Conservation (phyloP, 768 basidiomycete species). For the Calocybe gangraenosa region DNA sequence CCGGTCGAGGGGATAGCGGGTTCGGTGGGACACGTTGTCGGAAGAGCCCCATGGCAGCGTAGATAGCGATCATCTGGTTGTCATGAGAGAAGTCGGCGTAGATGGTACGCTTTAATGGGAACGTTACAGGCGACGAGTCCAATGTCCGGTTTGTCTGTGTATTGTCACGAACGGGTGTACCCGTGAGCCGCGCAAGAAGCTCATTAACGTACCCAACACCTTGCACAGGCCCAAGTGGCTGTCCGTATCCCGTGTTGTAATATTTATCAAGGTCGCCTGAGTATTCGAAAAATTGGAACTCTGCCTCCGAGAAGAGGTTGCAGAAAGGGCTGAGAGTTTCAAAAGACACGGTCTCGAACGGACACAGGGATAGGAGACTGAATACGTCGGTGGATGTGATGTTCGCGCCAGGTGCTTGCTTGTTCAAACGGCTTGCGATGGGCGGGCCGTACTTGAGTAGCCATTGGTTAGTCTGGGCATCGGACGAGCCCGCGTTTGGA, state of each 20-base stretch:
- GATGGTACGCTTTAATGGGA: slow-evolving; percentile 62
- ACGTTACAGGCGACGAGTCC: slow-evolving; percentile 56
- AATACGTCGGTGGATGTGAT: slow-evolving; percentile 51
- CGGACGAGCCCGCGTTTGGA: slow-evolving; percentile 45
- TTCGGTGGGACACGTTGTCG: slow-evolving; percentile 30
- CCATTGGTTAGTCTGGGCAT: slow-evolving; percentile 49
- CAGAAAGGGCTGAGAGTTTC: slow-evolving; percentile 63
- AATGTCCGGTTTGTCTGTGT: slow-evolving; percentile 79
- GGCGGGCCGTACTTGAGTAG: slow-evolving; percentile 47
- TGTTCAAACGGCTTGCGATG: slow-evolving; percentile 57
- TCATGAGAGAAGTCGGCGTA: slow-evolving; percentile 87
- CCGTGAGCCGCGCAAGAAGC: slow-evolving; percentile 76
- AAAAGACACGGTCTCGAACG: slow-evolving; percentile 70
- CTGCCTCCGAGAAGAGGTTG: slow-evolving; percentile 56
- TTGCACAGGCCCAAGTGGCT: slow-evolving; percentile 66
- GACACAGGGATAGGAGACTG: slow-evolving; percentile 68
- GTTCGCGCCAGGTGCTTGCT: slow-evolving; percentile 56
- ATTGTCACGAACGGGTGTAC: slow-evolving; percentile 54
- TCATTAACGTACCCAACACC: slow-evolving; percentile 89
- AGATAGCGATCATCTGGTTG: slow-evolving; percentile 80
- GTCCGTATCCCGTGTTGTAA: slow-evolving; percentile 76
- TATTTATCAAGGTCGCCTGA: slow-evolving; percentile 72
- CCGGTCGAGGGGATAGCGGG: slow-evolving; percentile 26
- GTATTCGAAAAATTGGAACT: slow-evolving; percentile 69
- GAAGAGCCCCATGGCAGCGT: slow-evolving; percentile 57